Evolutionary conservation across 805 yeast species (phyloP), one percentile per base, ranked within the genome.

Genomic region (Clavispora vitiphila): DNA sequence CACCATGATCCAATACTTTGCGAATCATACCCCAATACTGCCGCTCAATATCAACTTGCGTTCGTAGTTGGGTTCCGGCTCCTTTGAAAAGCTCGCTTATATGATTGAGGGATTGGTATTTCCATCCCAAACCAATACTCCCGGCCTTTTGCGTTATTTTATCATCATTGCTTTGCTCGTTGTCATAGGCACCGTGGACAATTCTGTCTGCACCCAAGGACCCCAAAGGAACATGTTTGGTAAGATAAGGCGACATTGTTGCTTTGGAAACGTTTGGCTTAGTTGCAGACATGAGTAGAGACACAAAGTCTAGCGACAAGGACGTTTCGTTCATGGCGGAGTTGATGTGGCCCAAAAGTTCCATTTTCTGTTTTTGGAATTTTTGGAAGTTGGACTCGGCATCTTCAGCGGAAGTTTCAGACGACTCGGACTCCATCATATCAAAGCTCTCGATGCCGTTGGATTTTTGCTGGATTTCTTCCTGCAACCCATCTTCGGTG

Each of bases 291-390:
- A 91, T 74, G 43, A 93, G 66, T 46, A 91, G 69, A 1, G 96
- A 87, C 1, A 91, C 83, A 48, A 90, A 86, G 57, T 91, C 99
- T 43, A 90, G 67, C 1, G 96, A 82, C 29, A 93, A 62, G 0
- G 96, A 89, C 0, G 95, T 81, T 57, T 93, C 97, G 58, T 91
- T 93, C 51, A 86, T 68, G 2, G 98, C 96, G 0, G 78, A 61
- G 40, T 77, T 74, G 23, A 85, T 69, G 34, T 71, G 67, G 14
- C 65, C 69, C 12, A 81, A 51, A 32, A 83, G 70, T 43, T 79
- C 78, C n/a, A 64, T 56, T 54, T 80, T 80, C 14, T 76, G 70
- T 34, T 66, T 67, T 37, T 66, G 61, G 51, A 81, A 80, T 8
- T 66, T 65, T 35, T 69, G 74, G 14, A 49, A 53, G 7, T 67